Conservation (phyloP, 1,139 yeast genomes). For the Yamadazyma mexicana region DNA sequence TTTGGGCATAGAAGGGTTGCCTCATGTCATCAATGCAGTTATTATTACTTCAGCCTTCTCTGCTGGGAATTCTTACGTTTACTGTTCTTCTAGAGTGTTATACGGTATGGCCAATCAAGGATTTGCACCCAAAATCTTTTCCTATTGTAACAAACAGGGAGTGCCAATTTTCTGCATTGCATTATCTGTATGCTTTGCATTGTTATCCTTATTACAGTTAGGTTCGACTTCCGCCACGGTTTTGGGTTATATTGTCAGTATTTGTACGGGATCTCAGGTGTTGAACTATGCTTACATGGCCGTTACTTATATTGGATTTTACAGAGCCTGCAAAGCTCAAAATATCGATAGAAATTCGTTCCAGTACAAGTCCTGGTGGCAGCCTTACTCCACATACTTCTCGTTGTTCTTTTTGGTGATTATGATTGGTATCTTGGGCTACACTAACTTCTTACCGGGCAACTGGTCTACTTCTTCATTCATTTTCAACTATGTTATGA, state of each 20-base stretch:
- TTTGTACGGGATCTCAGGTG: conserved; percentile 77
- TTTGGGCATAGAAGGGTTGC: conserved; percentile 33
- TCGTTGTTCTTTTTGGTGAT: conserved; percentile 29
- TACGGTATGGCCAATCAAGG: conserved; percentile 38
- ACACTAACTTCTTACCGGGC: conserved; percentile 35
- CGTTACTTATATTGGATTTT: conserved; percentile 58
- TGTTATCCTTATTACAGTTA: conserved; percentile 53
- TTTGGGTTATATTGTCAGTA: conserved; percentile 70
- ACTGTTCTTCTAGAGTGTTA: conserved; percentile 39
- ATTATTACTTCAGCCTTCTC: conserved; percentile 31
- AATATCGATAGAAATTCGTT: conserved; percentile 70
- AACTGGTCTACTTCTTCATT: conserved; percentile 29
- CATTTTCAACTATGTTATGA: conserved; percentile 39
- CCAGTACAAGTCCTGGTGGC: conserved; percentile 72
- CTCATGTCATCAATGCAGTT: conserved; percentile 37
- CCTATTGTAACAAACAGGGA: conserved; percentile 26
- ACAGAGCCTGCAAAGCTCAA: conserved; percentile 53
- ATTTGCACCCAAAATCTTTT: conserved; percentile 35
- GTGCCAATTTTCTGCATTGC: conserved; percentile 48
- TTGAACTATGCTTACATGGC: conserved; percentile 68
- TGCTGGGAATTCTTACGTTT: conserved; percentile 43
- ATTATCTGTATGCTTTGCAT: conserved; percentile 61
- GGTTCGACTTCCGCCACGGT: conserved; percentile 64
- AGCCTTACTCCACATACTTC: conserved; percentile 68
- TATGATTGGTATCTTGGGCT: conserved; percentile 39